Conservation (phyloP, 2,329 filamentous ascomycete species). For the Fusarium torulosum region DNA sequence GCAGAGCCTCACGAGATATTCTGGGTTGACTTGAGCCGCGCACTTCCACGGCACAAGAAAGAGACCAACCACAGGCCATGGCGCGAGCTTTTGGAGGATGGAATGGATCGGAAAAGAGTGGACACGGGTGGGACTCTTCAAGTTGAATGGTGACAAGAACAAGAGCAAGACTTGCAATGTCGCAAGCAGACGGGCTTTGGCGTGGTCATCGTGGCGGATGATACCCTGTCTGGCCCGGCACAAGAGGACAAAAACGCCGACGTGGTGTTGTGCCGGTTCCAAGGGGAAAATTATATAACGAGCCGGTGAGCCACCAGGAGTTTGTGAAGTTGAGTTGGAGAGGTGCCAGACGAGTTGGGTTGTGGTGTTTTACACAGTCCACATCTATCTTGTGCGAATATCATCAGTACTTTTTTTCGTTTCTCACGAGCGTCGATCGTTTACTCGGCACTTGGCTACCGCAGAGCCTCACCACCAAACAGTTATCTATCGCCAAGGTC, state of each 20-base stretch:
- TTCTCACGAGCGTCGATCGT: slow-evolving; percentile 10
- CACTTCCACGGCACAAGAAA: slow-evolving; percentile 31
- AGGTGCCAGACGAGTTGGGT: not conserved
- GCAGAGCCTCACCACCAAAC: slow-evolving; percentile 41
- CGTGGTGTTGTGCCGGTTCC: slow-evolving; percentile 23
- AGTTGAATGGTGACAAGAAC: slow-evolving; percentile 27
- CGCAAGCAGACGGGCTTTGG: slow-evolving; percentile 32
- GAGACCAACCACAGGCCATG: slow-evolving; percentile 28
- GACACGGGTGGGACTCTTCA: slow-evolving; percentile 35
- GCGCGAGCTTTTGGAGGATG: slow-evolving; percentile 9
- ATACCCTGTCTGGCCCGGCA: slow-evolving; percentile 40
- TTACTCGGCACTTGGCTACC: slow-evolving; percentile 31
- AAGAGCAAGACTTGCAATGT: slow-evolving; percentile 28
- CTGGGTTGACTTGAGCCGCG: slow-evolving; percentile 30
- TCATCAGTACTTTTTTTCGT: not conserved
- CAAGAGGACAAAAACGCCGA: slow-evolving; percentile 37
- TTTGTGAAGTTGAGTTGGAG: not conserved
- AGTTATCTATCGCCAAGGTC: slow-evolving; percentile 8
- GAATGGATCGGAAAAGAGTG: slow-evolving; percentile 42
- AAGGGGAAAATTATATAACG: slow-evolving; percentile 37
- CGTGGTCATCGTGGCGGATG: slow-evolving; percentile 38
- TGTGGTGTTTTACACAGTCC: slow-evolving; percentile 13
- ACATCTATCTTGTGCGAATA: not conserved
- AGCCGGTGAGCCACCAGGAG: slow-evolving; percentile 23
- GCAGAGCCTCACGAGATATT: slow-evolving; percentile 44